phyloP scores from a whole-genome alignment of 495 filamentous ascomycete genomes.

The Trichodelitschia bisporula region DNA sequence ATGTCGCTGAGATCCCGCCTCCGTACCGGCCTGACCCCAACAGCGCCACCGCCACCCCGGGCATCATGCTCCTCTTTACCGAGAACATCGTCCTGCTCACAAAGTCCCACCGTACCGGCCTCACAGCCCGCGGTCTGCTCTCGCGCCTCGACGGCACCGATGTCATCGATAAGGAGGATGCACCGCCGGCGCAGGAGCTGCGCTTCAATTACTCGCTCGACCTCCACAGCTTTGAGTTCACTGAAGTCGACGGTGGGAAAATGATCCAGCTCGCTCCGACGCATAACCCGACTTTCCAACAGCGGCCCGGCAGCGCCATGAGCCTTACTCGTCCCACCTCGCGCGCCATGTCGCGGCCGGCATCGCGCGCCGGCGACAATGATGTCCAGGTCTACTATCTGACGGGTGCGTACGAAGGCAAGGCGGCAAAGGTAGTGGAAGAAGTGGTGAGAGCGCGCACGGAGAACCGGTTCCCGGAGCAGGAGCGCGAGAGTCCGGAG shows the following conservation, averaged over 20 bases:
- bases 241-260: constrained; percentile 48
- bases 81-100: constrained; percentile 56
- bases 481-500: constrained; percentile 48
- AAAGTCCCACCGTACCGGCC: constrained; percentile 30
- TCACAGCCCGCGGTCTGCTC: constrained; percentile 53
- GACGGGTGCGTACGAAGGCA: constrained; percentile 55
- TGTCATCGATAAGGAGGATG: constrained; percentile 16
- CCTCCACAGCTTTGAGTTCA: constrained; percentile 46
- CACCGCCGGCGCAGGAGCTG: constrained; percentile 32
- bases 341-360: not conserved
- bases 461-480: constrained; percentile 58
- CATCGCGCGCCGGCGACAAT: not conserved
- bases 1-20: constrained; percentile 50
- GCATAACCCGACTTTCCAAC: not conserved
- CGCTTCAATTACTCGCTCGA: constrained; percentile 47
- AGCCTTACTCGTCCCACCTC: too few relatives aligned
- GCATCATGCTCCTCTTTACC: constrained; percentile 63
- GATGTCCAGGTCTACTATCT: constrained; percentile 34
- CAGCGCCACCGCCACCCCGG: constrained; percentile 21
- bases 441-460: constrained; percentile 70
- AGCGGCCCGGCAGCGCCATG: not conserved
- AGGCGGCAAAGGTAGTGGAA: constrained; percentile 50
- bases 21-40: constrained; percentile 33
- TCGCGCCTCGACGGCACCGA: constrained; percentile 59
- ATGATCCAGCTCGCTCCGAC: constrained; percentile 37